Percentiles rank a stretch among this genome's conserved stretches.
These are phyloP conservation scores for Phytophthora brassicae DNA, from an alignment of 352 stramenopile species.

Conservation along the genomic window DNA sequence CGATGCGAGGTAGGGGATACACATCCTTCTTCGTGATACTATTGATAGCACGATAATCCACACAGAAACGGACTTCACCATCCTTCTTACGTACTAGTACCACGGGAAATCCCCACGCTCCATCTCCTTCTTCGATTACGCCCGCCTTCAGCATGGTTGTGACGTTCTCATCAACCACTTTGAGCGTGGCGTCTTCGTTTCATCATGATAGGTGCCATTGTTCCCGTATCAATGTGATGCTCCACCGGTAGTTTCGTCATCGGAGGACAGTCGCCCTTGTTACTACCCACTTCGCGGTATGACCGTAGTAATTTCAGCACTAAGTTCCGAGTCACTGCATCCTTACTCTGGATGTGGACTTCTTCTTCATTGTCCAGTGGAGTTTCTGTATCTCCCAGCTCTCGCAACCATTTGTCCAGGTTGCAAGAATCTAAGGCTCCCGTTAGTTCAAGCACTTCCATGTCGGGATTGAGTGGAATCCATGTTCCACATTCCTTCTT, in stretches of 20 bases:
- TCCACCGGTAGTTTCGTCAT: no score
- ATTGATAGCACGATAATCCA: background rate
- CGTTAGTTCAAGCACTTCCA: slow-evolving; percentile 7
- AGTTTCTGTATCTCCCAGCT: background rate
- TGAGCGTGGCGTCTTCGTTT: no score
- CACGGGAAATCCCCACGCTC: background rate
- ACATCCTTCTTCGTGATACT: background rate
- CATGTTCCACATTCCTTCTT: slow-evolving; percentile 13
- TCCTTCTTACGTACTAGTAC: background rate
- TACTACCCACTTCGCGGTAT: slow-evolving; percentile 2
- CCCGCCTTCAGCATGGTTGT: background rate
- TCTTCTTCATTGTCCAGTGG: slow-evolving; percentile 13
- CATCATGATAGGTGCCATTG: no score
- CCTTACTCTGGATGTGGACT: background rate
- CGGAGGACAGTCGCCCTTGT: no score
- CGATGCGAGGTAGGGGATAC: background rate
- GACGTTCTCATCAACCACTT: no score
- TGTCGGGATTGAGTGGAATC: slow-evolving; percentile 11
- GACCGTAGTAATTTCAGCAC: slow-evolving; percentile 9
- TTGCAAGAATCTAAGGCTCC: background rate
- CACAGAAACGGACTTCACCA: background rate
- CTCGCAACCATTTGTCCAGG: background rate
- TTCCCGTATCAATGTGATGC: no score
- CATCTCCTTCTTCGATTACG: background rate
- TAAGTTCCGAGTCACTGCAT: background rate